phyloP scores from a whole-genome alignment of 2,329 filamentous ascomycete genomes.

The Alternaria gaisen region DNA sequence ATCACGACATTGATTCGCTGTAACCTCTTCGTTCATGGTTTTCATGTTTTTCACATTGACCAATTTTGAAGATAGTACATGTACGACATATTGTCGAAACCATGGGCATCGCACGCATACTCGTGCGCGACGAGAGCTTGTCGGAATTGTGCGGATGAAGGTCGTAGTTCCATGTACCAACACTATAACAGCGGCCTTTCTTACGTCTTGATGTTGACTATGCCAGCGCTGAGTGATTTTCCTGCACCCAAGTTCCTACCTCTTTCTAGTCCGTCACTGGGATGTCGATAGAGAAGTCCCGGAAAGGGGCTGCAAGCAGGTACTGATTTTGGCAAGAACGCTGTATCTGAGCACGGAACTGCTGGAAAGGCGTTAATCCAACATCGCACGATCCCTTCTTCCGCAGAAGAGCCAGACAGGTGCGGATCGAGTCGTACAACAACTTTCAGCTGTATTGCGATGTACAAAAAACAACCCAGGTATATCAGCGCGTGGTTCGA shows the following conservation, averaged over 20 bases:
- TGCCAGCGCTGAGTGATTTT: background rate
- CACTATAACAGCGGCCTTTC: background rate
- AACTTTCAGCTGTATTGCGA: background rate
- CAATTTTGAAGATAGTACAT: background rate
- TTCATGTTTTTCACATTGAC: background rate
- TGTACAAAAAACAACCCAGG: background rate
- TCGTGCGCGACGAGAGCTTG: background rate
- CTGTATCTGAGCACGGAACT: background rate
- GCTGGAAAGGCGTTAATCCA: background rate
- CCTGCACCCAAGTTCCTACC: background rate
- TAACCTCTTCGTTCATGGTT: background rate
- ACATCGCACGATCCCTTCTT: background rate
- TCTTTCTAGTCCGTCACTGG: background rate
- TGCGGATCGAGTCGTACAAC: background rate
- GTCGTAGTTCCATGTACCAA: background rate
- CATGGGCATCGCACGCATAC: background rate
- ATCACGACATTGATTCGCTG: background rate
- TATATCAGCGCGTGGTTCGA: background rate
- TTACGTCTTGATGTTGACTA: background rate
- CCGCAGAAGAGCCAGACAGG: too few relatives aligned
- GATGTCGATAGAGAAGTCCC: background rate
- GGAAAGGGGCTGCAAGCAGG: background rate
- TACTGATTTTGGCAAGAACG: background rate
- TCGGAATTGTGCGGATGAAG: background rate
- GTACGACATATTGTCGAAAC: background rate